A percentile compares a stretch with the other conserved stretches of the same genome.
Evolutionary conservation across 1,139 yeast genomes (phyloP).

Genomic region (Saccharomyces hybrid): DNA sequence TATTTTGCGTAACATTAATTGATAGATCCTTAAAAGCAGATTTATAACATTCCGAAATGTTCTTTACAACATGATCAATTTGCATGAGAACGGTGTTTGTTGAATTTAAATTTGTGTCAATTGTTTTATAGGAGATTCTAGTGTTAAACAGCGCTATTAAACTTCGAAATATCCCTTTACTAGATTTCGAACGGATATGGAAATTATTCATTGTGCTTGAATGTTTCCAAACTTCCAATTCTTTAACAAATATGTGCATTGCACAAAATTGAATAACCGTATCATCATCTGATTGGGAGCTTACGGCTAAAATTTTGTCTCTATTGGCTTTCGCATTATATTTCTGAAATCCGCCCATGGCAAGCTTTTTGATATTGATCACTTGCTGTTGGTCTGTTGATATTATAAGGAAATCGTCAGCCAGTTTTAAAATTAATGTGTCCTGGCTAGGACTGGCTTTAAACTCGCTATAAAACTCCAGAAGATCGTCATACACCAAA

Average conservation of each 20-base stretch:
- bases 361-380: slow-evolving; percentile 22
- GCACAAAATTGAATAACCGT: slow-evolving; percentile 22
- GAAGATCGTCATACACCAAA: slow-evolving; percentile 57
- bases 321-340: slow-evolving; percentile 58
- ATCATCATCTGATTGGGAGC: slow-evolving; percentile 4
- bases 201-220: slow-evolving; percentile 14
- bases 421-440: slow-evolving; percentile 52
- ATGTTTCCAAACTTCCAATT: slow-evolving; percentile 22
- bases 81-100: slow-evolving; percentile 16
- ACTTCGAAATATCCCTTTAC: slow-evolving; percentile 8
- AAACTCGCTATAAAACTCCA: slow-evolving; percentile 39
- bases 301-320: slow-evolving; percentile 36
- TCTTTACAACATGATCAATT: slow-evolving; percentile 10
- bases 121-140: slow-evolving; percentile 25
- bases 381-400: slow-evolving; percentile 35
- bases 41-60: slow-evolving; percentile 11
- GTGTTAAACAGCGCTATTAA: slow-evolving; percentile 9
- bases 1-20: slow-evolving; percentile 1
- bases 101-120: slow-evolving; percentile 17
- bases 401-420: slow-evolving; percentile 77
- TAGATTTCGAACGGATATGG: slow-evolving; percentile 8
- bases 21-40: slow-evolving; percentile 4
- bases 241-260: slow-evolving; percentile 14
- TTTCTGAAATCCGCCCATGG: slow-evolving; percentile 37
- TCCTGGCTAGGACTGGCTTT: slow-evolving; percentile 20